Percentiles rank a stretch among this genome's conserved stretches.
These are phyloP conservation scores for Ochetophila trinervis DNA, from an alignment of 306 rosid species.

Conservation along the genomic window DNA sequence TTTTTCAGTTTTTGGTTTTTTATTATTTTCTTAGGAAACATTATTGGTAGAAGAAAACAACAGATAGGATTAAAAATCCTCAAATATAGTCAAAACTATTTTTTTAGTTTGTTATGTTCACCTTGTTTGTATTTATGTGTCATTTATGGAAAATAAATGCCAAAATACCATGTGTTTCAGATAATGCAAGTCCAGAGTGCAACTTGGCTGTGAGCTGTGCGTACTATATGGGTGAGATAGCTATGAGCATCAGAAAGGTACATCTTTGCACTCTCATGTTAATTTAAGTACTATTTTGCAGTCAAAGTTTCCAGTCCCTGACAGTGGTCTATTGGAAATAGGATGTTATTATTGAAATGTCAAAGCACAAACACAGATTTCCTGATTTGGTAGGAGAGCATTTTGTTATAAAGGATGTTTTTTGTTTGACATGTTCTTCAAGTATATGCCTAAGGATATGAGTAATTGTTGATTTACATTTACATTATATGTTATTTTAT, in stretches of 20 bases:
- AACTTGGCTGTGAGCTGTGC: constrained; percentile 73
- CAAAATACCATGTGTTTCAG: constrained; percentile 32
- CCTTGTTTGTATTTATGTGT: constrained; percentile 17
- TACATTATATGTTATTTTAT: too few species aligned
- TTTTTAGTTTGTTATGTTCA: constrained; percentile 19
- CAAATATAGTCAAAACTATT: too few species aligned
- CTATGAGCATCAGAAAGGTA: constrained; percentile 94
- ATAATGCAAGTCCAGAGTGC: constrained; percentile 71
- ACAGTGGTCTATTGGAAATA: neutral
- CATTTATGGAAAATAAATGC: neutral
- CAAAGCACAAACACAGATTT: constrained; percentile 3
- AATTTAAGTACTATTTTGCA: constrained; percentile 2
- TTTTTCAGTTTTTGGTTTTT: too few species aligned
- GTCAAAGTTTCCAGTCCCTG: constrained; percentile 2
- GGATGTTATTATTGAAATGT: too few species aligned
- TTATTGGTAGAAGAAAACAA: too few species aligned
- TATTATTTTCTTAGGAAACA: too few species aligned
- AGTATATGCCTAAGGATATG: neutral
- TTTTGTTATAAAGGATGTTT: neutral
- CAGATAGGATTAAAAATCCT: too few species aligned
- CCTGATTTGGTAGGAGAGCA: neutral
- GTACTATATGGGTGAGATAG: constrained; percentile 83
- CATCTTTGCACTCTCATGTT: constrained; percentile 20
- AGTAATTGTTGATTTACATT: neutral
- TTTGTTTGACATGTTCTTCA: neutral